Conservation (phyloP, 495 filamentous ascomycete species). For the Xeromyces bisporus region DNA sequence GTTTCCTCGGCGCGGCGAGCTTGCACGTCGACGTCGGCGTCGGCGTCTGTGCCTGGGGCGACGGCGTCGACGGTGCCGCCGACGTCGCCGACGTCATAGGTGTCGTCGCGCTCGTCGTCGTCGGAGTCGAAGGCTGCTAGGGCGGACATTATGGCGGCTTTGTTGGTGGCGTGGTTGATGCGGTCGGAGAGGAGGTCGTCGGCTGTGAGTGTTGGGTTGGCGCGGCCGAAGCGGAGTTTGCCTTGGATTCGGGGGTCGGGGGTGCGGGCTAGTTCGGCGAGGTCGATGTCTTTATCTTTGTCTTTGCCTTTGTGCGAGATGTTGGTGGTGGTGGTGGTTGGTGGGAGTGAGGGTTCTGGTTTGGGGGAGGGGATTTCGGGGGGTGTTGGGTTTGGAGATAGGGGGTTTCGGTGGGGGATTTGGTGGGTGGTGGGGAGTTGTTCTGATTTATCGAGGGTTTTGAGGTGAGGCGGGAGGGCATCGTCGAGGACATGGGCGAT, state of each 20-base stretch:
- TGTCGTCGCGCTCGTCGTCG: constrained; percentile 95
- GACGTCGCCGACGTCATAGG: constrained; percentile 82
- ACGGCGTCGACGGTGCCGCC: constrained; percentile 64
- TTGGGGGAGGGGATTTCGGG: constrained; percentile 13
- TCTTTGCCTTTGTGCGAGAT: constrained; percentile 60
- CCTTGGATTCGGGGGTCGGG: constrained; percentile 26
- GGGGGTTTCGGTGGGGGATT: constrained; percentile 13
- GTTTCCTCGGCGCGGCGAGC: constrained; percentile 20
- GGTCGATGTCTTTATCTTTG: constrained; percentile 57
- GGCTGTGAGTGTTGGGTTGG: constrained; percentile 42
- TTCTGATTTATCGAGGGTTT: constrained; percentile 24
- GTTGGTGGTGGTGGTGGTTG: constrained; percentile 36
- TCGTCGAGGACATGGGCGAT: constrained; percentile 74
- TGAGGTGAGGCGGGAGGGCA: constrained; percentile 42
- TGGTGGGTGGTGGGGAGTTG: constrained; percentile 15
- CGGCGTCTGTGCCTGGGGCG: constrained; percentile 22
- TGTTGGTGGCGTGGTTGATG: constrained; percentile 42
- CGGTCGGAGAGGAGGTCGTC: constrained; percentile 40
- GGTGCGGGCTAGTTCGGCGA: constrained; percentile 47
- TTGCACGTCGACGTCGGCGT: constrained; percentile 19
- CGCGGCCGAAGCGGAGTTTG: constrained; percentile 61
- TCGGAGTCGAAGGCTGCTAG: constrained; percentile 84
- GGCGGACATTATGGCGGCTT: constrained; percentile 80
- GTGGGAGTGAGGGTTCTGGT: constrained; percentile 8
- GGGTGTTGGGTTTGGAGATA: constrained; percentile 27